Base-by-base conservation (phyloP, 108 stramenopile genomes). In the Licmophora abbreviata region DNA sequence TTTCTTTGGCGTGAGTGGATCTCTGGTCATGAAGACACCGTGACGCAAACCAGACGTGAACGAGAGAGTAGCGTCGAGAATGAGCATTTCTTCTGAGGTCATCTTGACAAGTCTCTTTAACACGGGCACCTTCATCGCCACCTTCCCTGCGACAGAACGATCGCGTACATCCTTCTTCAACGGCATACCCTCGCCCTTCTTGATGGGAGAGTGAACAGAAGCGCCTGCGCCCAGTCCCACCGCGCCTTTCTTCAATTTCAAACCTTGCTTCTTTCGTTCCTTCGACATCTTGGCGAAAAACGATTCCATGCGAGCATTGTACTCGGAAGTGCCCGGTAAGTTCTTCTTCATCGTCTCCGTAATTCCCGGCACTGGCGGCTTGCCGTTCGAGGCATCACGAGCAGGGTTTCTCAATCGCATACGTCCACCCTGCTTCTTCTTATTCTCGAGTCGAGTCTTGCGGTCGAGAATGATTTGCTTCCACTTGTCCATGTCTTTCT, bases 61-160 rank as follows among this genome's bases (percentile, higher is more conserved):
- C 12, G 84, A 78, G 23, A 69, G 42, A 11, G 78, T 54, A 3
- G 77, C 70, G 56, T 92, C 90, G 42, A 71, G 49, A 58, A 77
- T 84, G 10, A 86, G 44, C 37, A 63, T 76, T 47, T 81, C 77
- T 57, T 78, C 77, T 17, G 20, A 29, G 20, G 41, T 30, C 61
- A 78, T 41, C 10, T 51, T 48, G 10, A 63, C 22, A 1, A 54
- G 11, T 11, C 53, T 41, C 4, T 50, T 55, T 5, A 67, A 43
- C 4, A 62, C 22, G 7, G 72, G 72, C 30, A 73, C 22, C 1
- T 42, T 26, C 34, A 58, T 57, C 7, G 26, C 48, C 0, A 41
- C 29, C 24, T 44, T 29, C 12, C 36, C 29, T 25, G 34, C 54
- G 15, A 61, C 5, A 6, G 37, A 44, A 33, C 12, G 29, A 4